A percentile compares a stretch with the other conserved stretches of the same genome.
Evolutionary conservation across 257 asterid genomes (phyloP).

Genomic region (Capsicum chinense): DNA sequence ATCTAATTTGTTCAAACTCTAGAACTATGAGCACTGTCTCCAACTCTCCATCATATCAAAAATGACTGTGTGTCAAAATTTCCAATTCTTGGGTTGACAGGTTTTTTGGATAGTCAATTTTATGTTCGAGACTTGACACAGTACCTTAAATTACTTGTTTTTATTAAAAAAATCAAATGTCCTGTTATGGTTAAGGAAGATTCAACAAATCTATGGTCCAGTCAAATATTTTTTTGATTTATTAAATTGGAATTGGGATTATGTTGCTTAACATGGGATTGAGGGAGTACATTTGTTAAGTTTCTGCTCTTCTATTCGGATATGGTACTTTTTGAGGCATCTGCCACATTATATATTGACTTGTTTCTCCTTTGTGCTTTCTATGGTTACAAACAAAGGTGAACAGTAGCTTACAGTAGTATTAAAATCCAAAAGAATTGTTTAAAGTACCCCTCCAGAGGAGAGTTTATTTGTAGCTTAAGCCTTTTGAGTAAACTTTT

Average conservation of each 20-base stretch:
- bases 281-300: not conserved
- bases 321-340: slow-evolving; percentile 11
- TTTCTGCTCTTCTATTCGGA: not conserved
- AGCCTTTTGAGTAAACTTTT: not conserved
- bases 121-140: not conserved
- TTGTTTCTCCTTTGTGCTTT: slow-evolving; percentile 8
- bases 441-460: not conserved
- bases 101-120: not conserved
- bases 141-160: not conserved
- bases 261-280: not conserved
- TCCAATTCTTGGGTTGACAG: slow-evolving; percentile 5
- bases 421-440: not conserved
- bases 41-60: not conserved
- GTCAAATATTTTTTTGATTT: not conserved
- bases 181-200: not conserved
- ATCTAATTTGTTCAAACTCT: not conserved
- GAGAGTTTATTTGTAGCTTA: not conserved
- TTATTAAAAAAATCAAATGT: not conserved
- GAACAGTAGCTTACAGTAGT: too few relatives aligned
- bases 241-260: not conserved
- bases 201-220: not conserved
- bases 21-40: not conserved
- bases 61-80: not conserved
- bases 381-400: not conserved
- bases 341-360: not conserved